A percentile compares a stretch with the other conserved stretches of the same genome.
Evolutionary conservation across 192 early-diverging fungal species (phyloP).

Genomic region (Piromyces finnis): DNA sequence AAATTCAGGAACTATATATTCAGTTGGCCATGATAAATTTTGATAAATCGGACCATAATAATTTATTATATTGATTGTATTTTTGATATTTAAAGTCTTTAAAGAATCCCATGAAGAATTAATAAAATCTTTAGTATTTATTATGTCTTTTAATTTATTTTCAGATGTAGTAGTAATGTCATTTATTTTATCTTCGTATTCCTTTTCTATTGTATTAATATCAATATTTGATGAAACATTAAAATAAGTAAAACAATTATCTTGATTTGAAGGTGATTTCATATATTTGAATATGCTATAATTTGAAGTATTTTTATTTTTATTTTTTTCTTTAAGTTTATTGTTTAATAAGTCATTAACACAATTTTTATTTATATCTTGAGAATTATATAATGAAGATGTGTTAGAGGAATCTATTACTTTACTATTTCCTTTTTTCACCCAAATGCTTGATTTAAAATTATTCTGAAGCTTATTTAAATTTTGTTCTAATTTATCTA

Average conservation of each 20-base stretch:
- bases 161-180: neutral
- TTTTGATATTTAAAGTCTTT: neutral
- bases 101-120: neutral
- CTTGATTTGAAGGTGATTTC: neutral
- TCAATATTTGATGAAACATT: neutral
- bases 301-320: neutral
- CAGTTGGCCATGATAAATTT: neutral
- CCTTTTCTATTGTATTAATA: neutral
- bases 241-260: neutral
- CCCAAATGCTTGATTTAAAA: neutral
- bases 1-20: neutral
- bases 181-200: neutral
- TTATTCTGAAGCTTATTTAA: neutral
- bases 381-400: neutral
- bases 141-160: neutral
- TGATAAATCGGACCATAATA: neutral
- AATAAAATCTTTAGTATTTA: neutral
- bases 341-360: neutral
- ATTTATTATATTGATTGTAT: neutral
- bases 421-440: neutral
- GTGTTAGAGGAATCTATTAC: neutral
- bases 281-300: neutral
- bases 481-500: neutral
- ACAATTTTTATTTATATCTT: neutral
- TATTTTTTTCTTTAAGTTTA: neutral